phyloP scores from a whole-genome alignment of 805 yeast species.

The Candida jianshihensis region DNA sequence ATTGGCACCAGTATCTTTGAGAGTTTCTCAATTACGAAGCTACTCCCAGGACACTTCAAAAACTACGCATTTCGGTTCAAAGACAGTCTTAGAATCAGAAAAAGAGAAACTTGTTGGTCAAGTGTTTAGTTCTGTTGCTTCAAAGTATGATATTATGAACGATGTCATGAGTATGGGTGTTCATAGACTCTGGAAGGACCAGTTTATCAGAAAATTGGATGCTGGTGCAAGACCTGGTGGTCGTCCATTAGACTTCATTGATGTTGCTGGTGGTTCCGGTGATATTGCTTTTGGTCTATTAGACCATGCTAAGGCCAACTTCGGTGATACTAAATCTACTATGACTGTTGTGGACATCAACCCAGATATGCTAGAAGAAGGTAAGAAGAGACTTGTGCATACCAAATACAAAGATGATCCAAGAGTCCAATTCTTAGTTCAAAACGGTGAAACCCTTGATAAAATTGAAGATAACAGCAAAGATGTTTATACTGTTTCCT shows the following conservation, averaged over 20 bases:
- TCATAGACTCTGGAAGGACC: conserved; percentile 92
- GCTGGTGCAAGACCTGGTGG: conserved; percentile 91
- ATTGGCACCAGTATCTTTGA: too few species aligned
- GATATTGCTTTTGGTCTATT: conserved; percentile 94
- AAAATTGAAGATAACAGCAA: conserved; percentile 78
- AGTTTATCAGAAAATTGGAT: conserved; percentile 79
- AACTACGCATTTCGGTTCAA: conserved; percentile 92
- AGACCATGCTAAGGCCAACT: conserved; percentile 79
- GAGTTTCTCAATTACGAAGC: background rate
- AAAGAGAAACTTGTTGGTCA: conserved; percentile 80
- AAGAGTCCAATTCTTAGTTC: conserved; percentile 76
- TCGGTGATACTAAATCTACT: conserved; percentile 64
- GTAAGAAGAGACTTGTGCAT: conserved; percentile 63
- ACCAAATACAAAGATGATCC: conserved; percentile 44
- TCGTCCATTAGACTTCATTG: conserved; percentile 79
- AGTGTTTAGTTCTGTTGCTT: conserved; percentile 92
- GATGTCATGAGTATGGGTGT: conserved; percentile 96
- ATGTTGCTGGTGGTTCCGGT: conserved; percentile 99
- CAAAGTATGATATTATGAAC: conserved; percentile 92
- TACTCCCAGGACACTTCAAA: conserved; percentile 11
- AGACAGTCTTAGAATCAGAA: conserved; percentile 69
- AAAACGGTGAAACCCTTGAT: conserved; percentile 88
- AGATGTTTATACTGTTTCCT: conserved; percentile 93
- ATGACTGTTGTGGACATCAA: conserved; percentile 95
- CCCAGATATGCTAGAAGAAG: conserved; percentile 92